phyloP scores from a whole-genome alignment of 495 filamentous ascomycete species.

The Penicillium cosmopolitanum region DNA sequence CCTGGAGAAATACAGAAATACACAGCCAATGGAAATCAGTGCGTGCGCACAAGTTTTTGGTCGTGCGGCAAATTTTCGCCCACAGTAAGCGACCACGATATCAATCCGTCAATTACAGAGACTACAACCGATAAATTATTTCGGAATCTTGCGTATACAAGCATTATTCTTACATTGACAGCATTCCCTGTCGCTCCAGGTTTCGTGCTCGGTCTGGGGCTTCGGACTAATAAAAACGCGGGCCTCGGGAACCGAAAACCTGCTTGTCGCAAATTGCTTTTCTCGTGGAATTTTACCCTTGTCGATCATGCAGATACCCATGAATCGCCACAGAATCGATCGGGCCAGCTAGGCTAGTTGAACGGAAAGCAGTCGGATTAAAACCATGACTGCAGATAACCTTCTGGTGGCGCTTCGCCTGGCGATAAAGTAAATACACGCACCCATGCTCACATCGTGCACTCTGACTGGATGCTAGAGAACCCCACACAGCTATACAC shows the following conservation, averaged over 20 bases:
- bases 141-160: too few species aligned
- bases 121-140: too few species aligned
- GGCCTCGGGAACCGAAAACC: conserved; percentile 1
- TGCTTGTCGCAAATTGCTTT: neutral
- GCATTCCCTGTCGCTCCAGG: too few species aligned
- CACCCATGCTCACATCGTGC: neutral
- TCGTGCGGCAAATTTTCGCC: too few species aligned
- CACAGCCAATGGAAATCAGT: too few species aligned
- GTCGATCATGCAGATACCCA: neutral
- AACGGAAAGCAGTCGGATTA: neutral
- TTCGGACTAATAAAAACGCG: conserved; percentile 5
- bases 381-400: conserved; percentile 15
- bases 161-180: too few species aligned
- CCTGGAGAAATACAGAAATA: too few species aligned
- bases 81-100: too few species aligned
- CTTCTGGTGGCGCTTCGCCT: conserved; percentile 14
- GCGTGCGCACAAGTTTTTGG: too few species aligned
- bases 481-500: conserved; percentile 23
- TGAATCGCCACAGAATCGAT: neutral
- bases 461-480: conserved; percentile 9
- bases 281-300: neutral
- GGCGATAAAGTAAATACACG: conserved; percentile 13
- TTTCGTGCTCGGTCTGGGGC: neutral
- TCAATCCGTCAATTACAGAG: too few species aligned
- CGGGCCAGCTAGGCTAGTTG: neutral